Base-by-base conservation (phyloP, 2,329 filamentous ascomycete genomes). In the Sporothrix mexicana region DNA sequence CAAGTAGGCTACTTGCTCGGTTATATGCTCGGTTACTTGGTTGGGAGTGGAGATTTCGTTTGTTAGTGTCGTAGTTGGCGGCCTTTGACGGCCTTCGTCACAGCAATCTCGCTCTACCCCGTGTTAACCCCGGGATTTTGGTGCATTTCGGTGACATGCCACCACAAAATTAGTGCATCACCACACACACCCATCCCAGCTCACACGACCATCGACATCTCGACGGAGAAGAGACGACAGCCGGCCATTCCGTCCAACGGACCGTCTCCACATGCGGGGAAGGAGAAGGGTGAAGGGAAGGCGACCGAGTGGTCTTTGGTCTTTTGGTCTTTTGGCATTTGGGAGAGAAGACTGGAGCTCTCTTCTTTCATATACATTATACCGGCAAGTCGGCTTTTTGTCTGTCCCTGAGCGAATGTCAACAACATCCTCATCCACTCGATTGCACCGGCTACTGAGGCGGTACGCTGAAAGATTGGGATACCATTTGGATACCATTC, bases 351-450 rank as follows among this genome's bases (percentile, higher is more conserved):
- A n/a, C n/a, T 25, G 51, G 51, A 7, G 30, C 30, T 36, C n/a
- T 23, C n/a, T 55, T 59, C 2, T 17, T 6, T 36, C 9, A 41
- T 61, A 61, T 61, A 61, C 25, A 61, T n/a, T 61, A 61, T 61
- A 61, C 25, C 36, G 15, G 51, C 57, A 61, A 61, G 57, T 61
- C 57, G 57, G 57, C 57, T 61, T 6, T 55, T 55, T 23, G 51
- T 55, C 51, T 36, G 30, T 36, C 30, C 30, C 30, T 3, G 30
- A 36, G 30, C 7, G 30, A 36, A 36, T 36, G 9, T 23, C 49
- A 20, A 51, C 8, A n/a, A 55, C 55, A 15, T 41, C 25, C 13
- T 17, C 57, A n/a, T 17, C 10, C 9, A 9, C 25, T 7, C 13
- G 15, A 17, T 36, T 23, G 51, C 13, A 59, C 55, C 55, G 55